Evolutionary conservation across 768 basidiomycete species (phyloP).

Genomic region (Ramaria sp.): DNA sequence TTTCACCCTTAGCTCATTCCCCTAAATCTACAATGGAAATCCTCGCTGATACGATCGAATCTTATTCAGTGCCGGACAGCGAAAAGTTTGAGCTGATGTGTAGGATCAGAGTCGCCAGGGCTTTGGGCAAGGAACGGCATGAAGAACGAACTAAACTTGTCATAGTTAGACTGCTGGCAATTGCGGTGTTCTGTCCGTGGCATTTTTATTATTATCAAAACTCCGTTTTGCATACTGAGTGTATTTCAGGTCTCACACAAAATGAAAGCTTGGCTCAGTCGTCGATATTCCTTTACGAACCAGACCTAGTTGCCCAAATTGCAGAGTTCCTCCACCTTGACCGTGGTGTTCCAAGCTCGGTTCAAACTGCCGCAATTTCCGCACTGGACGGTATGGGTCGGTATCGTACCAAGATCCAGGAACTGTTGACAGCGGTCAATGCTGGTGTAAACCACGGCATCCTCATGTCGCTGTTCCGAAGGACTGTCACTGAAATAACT

Average conservation of each 20-base stretch:
- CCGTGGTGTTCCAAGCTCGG: conserved; percentile 49
- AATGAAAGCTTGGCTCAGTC: conserved; percentile 67
- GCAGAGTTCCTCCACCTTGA: conserved; percentile 85
- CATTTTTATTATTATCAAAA: neutral
- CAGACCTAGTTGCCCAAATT: conserved; percentile 79
- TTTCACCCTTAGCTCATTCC: conserved; percentile 49
- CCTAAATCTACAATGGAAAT: conserved; percentile 63
- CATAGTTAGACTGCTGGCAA: conserved; percentile 69
- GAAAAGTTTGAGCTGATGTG: conserved; percentile 86
- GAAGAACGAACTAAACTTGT: conserved; percentile 71
- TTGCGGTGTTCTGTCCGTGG: conserved; percentile 60
- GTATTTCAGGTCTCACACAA: conserved; percentile 66
- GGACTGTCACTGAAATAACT: conserved; percentile 64
- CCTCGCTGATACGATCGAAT: conserved; percentile 60
- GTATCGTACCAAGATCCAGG: conserved; percentile 73
- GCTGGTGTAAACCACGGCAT: conserved; percentile 95
- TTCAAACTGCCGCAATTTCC: conserved; percentile 78
- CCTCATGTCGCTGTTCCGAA: conserved; percentile 79
- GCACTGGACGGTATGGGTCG: conserved; percentile 86
- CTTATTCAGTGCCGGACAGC: conserved; percentile 57
- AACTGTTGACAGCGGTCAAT: conserved; percentile 84
- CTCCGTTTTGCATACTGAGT: neutral
- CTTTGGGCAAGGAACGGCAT: conserved; percentile 46
- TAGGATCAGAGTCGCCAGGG: conserved; percentile 71
- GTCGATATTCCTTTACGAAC: conserved; percentile 87